Percentiles rank a stretch among this genome's conserved stretches.
Evolutionary conservation across 208 protist species (phyloP).

Genomic region (Vickermania ingenoplastis): DNA sequence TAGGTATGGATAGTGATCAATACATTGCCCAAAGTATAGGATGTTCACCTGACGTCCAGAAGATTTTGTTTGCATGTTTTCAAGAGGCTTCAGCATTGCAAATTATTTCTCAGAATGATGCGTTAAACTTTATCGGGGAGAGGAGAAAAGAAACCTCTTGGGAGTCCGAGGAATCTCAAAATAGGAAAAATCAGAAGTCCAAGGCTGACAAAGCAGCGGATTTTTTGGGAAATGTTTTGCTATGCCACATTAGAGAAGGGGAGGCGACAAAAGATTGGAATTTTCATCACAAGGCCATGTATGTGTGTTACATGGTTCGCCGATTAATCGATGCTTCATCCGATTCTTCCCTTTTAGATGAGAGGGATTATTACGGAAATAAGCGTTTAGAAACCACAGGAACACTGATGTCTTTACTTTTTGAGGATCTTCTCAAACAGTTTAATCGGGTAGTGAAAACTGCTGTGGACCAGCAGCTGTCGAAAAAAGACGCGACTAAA

Average conservation of each 20-base stretch:
- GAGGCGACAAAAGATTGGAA: conserved; percentile 91
- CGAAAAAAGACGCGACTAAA: conserved; percentile 81
- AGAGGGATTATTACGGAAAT: conserved; percentile 99
- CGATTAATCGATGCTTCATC: conserved; percentile 92
- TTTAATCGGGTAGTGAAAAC: conserved; percentile 96
- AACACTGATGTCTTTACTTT: conserved; percentile 97
- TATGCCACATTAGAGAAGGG: conserved; percentile 92
- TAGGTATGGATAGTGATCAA: conserved; percentile 98
- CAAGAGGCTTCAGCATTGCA: conserved; percentile 83
- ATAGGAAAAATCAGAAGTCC: conserved; percentile 47
- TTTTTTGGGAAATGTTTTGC: conserved; percentile 89
- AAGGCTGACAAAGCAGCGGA: conserved; percentile 93
- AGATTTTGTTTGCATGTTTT: conserved; percentile 93
- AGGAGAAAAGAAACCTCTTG: conserved; percentile 70
- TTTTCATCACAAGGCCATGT: conserved; percentile 96
- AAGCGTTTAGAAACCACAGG: conserved; percentile 98
- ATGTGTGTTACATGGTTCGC: conserved; percentile 96
- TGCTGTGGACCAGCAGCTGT: conserved; percentile 80
- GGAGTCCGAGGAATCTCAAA: conserved; percentile 62
- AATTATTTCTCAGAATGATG: conserved; percentile 89
- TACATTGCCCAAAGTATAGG: conserved; percentile 98
- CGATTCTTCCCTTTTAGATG: conserved; percentile 90
- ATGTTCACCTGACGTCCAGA: conserved; percentile 74
- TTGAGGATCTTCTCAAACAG: conserved; percentile 98
- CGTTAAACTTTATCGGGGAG: conserved; percentile 97